Evolutionary conservation across 148 eudicot genomes (phyloP).

Genomic region (Rheum nobile): DNA sequence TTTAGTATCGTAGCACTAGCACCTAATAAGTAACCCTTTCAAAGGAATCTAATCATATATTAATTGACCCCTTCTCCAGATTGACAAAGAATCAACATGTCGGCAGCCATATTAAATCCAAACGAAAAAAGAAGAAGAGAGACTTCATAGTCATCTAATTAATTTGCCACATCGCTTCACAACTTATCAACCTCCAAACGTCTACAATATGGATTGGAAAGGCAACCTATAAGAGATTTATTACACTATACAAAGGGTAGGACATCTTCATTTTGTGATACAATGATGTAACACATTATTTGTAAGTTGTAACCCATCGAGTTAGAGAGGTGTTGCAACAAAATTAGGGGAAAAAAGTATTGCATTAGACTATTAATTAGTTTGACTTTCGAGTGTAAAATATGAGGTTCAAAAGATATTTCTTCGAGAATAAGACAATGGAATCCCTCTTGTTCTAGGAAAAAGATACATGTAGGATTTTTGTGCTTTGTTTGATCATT

Average conservation of each 20-base stretch:
- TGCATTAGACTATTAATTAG: too few species aligned
- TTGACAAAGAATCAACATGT: neutral
- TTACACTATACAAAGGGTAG: neutral
- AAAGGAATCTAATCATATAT: neutral
- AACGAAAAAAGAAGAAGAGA: neutral
- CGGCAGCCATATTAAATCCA: conserved; percentile 6
- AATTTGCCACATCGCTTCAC: neutral
- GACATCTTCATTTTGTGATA: neutral
- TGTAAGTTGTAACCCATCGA: too few species aligned
- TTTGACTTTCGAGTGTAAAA: too few species aligned
- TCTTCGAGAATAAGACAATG: too few species aligned
- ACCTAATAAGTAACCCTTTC: too few species aligned
- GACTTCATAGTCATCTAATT: neutral
- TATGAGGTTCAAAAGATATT: too few species aligned
- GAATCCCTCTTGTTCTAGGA: too few species aligned
- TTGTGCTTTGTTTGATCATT: too few species aligned
- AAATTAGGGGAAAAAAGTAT: too few species aligned
- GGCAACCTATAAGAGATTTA: neutral
- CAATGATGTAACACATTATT: neutral
- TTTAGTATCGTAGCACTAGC: too few species aligned
- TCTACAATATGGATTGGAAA: neutral
- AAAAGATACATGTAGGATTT: too few species aligned
- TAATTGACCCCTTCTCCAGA: neutral
- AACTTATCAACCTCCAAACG: neutral
- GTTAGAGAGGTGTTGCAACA: too few species aligned